Conservation (phyloP, 495 filamentous ascomycete species). For the Penicillium dipodomyicola region DNA sequence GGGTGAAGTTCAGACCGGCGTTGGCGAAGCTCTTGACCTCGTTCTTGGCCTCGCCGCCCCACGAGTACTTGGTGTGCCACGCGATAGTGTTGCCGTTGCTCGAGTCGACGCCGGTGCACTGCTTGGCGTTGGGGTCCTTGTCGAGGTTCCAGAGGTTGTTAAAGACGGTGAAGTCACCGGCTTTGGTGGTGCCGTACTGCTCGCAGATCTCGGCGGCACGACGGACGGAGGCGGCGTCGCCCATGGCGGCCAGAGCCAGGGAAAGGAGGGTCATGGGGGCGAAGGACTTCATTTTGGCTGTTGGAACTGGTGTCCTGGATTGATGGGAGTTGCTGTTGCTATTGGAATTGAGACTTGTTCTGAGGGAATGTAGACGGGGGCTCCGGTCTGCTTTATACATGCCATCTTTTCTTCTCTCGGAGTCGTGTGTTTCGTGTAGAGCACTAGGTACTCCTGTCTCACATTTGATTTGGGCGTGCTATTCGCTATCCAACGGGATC, state of each 20-base stretch:
- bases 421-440: slow-evolving; percentile 22
- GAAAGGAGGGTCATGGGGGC: slow-evolving; percentile 25
- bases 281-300: slow-evolving; percentile 38
- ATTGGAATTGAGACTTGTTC: not conserved
- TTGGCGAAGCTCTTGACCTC: slow-evolving; percentile 64
- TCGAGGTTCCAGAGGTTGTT: slow-evolving; percentile 54
- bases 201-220: slow-evolving; percentile 47
- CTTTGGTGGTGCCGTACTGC: slow-evolving; percentile 44
- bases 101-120: slow-evolving; percentile 56
- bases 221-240: slow-evolving; percentile 35
- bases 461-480: slow-evolving; percentile 4
- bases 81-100: slow-evolving; percentile 44
- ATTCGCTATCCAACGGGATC: not conserved
- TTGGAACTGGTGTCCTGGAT: not conserved
- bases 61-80: slow-evolving; percentile 59
- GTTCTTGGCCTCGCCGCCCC: slow-evolving; percentile 45
- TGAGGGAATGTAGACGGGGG: not conserved
- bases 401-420: not conserved
- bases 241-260: slow-evolving; percentile 32
- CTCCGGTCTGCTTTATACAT: slow-evolving; percentile 12
- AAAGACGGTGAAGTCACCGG: slow-evolving; percentile 52
- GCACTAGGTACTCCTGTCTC: slow-evolving; percentile 26
- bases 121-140: slow-evolving; percentile 46
- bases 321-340: not conserved
- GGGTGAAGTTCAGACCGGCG: slow-evolving; percentile 44